Percentiles rank a stretch among this genome's conserved stretches.
phyloP scores from a whole-genome alignment of 768 basidiomycete genomes.

The Dacryopinax spathularia region DNA sequence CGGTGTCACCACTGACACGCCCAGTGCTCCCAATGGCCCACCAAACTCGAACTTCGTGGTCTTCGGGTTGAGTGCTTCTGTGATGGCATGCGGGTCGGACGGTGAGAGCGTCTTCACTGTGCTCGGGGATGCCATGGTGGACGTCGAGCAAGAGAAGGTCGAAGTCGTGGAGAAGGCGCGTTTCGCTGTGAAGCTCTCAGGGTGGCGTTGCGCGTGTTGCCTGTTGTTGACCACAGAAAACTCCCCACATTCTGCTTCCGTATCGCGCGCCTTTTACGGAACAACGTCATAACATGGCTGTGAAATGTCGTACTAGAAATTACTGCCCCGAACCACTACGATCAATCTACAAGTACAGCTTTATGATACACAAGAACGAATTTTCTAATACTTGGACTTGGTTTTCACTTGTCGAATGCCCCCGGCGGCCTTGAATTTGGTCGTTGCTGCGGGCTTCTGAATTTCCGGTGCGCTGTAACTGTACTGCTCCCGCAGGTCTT shows the following conservation, averaged over 20 bases:
- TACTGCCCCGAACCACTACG: neutral
- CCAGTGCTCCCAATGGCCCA: constrained; percentile 59
- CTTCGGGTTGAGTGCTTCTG: constrained; percentile 42
- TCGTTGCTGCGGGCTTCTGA: neutral
- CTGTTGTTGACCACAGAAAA: neutral
- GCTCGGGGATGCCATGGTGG: neutral
- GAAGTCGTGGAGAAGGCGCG: neutral
- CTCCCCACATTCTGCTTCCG: neutral
- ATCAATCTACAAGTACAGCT: neutral
- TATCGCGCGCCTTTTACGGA: neutral
- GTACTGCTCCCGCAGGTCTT: neutral
- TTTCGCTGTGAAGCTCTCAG: neutral
- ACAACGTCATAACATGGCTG: neutral
- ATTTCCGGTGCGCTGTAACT: neutral
- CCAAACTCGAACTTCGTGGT: constrained; percentile 68
- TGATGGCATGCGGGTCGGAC: neutral
- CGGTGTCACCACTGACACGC: constrained; percentile 54
- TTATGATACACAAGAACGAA: neutral
- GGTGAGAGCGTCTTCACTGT: neutral
- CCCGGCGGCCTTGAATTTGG: neutral
- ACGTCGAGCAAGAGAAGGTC: neutral
- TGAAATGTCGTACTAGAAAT: neutral
- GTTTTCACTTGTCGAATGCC: constrained; percentile 1
- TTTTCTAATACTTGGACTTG: neutral
- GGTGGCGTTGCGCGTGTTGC: neutral